Evolutionary conservation across 176 grass and related monocot species (phyloP).

Genomic region (Oryza glaberrima): DNA sequence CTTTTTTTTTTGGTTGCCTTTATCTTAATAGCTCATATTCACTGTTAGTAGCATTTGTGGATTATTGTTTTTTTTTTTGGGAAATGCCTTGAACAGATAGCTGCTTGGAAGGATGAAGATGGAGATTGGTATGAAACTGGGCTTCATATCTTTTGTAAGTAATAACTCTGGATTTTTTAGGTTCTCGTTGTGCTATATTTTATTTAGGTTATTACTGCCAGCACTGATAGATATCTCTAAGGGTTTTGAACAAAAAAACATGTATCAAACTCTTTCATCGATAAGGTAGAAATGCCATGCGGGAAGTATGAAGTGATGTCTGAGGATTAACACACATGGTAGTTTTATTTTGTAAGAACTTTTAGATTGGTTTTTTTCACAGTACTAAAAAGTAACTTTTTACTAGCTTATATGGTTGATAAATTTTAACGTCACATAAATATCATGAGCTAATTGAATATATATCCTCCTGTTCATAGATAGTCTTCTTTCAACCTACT

Average conservation of each 20-base stretch:
- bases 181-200: neutral
- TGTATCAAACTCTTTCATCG: neutral
- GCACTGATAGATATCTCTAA: neutral
- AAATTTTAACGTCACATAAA: neutral
- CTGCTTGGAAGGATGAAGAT: constrained; percentile 97
- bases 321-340: constrained; percentile 3
- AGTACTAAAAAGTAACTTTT: neutral
- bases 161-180: neutral
- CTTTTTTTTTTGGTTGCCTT: neutral
- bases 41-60: constrained; percentile 27
- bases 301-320: constrained; percentile 8
- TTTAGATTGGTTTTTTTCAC: neutral
- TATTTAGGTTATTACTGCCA: constrained; percentile 22
- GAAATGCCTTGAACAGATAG: constrained; percentile 55
- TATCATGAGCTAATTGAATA: neutral
- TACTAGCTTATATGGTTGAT: neutral
- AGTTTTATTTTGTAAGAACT: neutral
- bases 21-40: constrained; percentile 13
- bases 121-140: constrained; percentile 99
- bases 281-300: neutral
- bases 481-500: constrained; percentile 12
- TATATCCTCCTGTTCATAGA: constrained; percentile 1
- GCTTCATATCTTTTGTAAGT: constrained; percentile 99
- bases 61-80: neutral
- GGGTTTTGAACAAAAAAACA: neutral